A percentile compares a stretch with the other conserved stretches of the same genome.
Evolutionary conservation across 768 basidiomycete species (phyloP).

Genomic region (Panellus pusillus): DNA sequence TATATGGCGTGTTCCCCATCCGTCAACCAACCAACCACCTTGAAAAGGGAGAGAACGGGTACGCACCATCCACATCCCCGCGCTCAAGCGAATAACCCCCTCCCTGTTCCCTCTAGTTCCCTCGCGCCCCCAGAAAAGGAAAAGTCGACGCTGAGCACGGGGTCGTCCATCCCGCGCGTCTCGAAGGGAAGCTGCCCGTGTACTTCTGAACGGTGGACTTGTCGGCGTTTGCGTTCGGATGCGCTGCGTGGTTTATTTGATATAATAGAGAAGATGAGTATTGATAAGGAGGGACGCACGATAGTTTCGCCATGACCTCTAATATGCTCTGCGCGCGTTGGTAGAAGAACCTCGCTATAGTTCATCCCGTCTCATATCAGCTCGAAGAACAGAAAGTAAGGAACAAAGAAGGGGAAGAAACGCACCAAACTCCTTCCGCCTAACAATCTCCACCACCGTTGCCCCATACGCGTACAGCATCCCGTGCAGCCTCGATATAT

Average conservation of each 20-base stretch:
- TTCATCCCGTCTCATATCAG: not conserved
- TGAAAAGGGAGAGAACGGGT: not conserved
- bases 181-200: conserved; percentile 89
- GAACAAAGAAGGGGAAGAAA: conserved; percentile 5
- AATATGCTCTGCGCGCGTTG: conserved; percentile 78
- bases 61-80: conserved; percentile 72
- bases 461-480: conserved; percentile 93
- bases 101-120: conserved; percentile 41
- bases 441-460: conserved; percentile 86
- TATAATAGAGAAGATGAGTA: conserved; percentile 1
- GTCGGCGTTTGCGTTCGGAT: conserved; percentile 78
- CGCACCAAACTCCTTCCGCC: conserved; percentile 87
- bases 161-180: conserved; percentile 75
- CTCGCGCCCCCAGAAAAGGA: conserved; percentile 52
- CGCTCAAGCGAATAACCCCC: conserved; percentile 66
- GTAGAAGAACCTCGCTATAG: conserved; percentile 73
- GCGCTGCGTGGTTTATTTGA: conserved; percentile 40
- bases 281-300: conserved; percentile 48
- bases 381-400: not conserved
- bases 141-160: conserved; percentile 79
- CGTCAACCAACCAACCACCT: conserved; percentile 19
- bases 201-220: conserved; percentile 82
- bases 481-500: conserved; percentile 84
- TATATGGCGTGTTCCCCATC: conserved; percentile 26
- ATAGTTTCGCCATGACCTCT: conserved; percentile 84